Evolutionary conservation across 2,329 filamentous ascomycete species (phyloP), one percentile per base, ranked within the genome.

Genomic region (Fusarium anguioides): DNA sequence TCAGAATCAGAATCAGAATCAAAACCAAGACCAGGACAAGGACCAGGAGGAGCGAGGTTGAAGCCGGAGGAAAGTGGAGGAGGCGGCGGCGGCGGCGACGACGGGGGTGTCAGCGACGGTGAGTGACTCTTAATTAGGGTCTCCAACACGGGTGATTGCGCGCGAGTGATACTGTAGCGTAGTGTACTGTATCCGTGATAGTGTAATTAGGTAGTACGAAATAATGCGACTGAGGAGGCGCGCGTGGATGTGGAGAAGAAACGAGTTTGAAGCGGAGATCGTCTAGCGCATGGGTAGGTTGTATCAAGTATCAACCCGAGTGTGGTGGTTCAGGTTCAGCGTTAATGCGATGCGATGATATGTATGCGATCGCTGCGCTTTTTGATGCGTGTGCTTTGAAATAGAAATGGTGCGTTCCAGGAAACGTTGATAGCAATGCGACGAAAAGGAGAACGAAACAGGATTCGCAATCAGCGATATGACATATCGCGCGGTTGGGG

Each of bases 221-320:
- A 68, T 60, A 68, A 71, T 71, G 69, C 69, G 66, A 72, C 66
- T 47, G 69, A 70, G 60, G 69, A 68, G 64, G 64, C 53, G 53
- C 63, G 69, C 58, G 66, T 66, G 69, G 61, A 68, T 72, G 69
- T 71, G 69, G 69, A 70, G 69, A 71, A 71, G 36, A 70, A 65
- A 60, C 48, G 64, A 68, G 66, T 55, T 66, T 60, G 56, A 62
- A 64, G 66, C 61, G 65, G 52, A 63, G 57, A 52, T 59, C 57
- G 23, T 49, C 49, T 67, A 68, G 64, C 48, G 60, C 49, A 47
- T 60, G 29, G 57, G 56, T 55, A 20, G 57, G 56, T 33, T 60
- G 64, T 60, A 67, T 50, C 53, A 26, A 46, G n/a, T 46, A 52
- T 63, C 40, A 47, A 58, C 41, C 58, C 51, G 45, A 67, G 59